These are phyloP conservation scores for Gentiana macrophylla DNA, from an alignment of 257 asterid species.

Conservation along the genomic window DNA sequence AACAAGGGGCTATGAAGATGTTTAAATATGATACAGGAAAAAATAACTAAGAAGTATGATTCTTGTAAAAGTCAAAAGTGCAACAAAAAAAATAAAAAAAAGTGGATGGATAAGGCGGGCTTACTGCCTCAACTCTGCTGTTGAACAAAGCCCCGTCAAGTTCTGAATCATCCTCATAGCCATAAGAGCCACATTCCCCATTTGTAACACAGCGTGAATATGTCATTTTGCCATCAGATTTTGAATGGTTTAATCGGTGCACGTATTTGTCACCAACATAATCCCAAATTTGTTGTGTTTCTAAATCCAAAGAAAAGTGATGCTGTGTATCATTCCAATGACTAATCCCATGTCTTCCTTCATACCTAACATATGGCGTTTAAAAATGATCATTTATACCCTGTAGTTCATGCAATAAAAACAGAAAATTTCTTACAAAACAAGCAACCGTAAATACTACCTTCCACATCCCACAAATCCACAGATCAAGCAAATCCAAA, in stretches of 20 bases:
- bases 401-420: background rate
- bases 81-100: too few species aligned
- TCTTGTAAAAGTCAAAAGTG: too few species aligned
- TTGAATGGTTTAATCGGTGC: conserved; percentile 83
- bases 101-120: too few species aligned
- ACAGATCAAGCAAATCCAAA: conserved; percentile 91
- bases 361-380: conserved; percentile 40
- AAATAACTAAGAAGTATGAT: too few species aligned
- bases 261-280: conserved; percentile 91
- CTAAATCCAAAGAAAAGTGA: conserved; percentile 75
- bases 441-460: conserved; percentile 20
- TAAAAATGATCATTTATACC: conserved; percentile 1
- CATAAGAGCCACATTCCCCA: conserved; percentile 61
- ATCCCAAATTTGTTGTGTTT: conserved; percentile 96
- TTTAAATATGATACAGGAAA: too few species aligned
- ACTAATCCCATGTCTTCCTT: conserved; percentile 72
- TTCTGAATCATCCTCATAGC: conserved; percentile 54
- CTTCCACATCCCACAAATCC: conserved; percentile 98
- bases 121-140: conserved; percentile 94
- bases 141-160: conserved; percentile 59
- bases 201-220: conserved; percentile 41
- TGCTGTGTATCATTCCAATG: conserved; percentile 88
- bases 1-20: too few species aligned
- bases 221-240: conserved; percentile 43
- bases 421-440: conserved; percentile 2